These are phyloP conservation scores for Coniochaeta pulveracea DNA, from an alignment of 2,329 filamentous ascomycete genomes.

Conservation along the genomic window DNA sequence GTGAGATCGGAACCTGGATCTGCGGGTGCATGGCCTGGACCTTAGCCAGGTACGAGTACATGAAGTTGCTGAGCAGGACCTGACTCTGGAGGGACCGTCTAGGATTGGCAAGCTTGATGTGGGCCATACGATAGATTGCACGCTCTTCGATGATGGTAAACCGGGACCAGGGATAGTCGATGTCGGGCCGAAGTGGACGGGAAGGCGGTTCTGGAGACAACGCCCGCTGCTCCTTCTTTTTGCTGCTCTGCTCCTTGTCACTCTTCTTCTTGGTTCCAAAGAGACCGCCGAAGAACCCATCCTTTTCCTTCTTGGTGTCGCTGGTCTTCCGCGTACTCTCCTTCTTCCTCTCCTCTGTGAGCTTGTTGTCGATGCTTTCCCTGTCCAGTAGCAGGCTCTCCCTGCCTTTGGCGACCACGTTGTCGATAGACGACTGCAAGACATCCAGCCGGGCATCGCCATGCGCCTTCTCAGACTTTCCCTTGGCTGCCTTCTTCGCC, in stretches of 20 bases:
- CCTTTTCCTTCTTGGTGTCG: constrained; percentile 81
- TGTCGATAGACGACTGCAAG: constrained; percentile 78
- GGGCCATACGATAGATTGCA: constrained; percentile 96
- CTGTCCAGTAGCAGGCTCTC: constrained; percentile 81
- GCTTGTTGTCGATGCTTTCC: constrained; percentile 56
- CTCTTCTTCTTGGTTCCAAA: constrained; percentile 82
- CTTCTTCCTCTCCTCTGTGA: constrained; percentile 76
- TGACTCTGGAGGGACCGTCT: constrained; percentile 85
- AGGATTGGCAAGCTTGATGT: constrained; percentile 97
- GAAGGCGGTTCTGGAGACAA: constrained; percentile 69
- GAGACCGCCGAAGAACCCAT: constrained; percentile 85
- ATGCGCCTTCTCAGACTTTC: constrained; percentile 56
- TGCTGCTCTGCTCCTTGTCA: constrained; percentile 62
- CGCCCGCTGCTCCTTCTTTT: constrained; percentile 54
- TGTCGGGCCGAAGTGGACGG: constrained; percentile 66
- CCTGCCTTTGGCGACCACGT: constrained; percentile 49
- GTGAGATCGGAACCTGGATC: constrained; percentile 78
- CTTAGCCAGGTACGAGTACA: constrained; percentile 98
- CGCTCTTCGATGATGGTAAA: constrained; percentile 93
- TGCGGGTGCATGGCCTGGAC: constrained; percentile 98
- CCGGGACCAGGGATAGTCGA: constrained; percentile 92
- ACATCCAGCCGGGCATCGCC: constrained; percentile 80
- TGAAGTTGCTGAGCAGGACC: constrained; percentile 95
- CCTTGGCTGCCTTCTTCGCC: constrained; percentile 37
- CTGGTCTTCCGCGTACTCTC: constrained; percentile 62